Conservation (phyloP, 1,284 basidiomycete species). For the Coriolopsis trogii region DNA sequence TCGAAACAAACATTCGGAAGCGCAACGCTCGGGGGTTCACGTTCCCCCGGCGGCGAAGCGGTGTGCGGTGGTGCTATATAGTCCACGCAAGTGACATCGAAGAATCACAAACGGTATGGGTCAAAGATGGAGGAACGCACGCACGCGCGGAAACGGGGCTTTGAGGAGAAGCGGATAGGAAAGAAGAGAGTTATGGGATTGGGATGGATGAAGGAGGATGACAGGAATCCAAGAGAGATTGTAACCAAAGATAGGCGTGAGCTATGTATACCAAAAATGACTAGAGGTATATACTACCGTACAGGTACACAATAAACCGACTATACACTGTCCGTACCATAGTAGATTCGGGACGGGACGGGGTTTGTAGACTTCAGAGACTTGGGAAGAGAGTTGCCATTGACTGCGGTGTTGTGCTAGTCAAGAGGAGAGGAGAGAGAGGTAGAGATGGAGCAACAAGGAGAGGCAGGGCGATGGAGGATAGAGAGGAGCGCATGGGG, state of each 20-base stretch:
- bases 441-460: conserved; percentile 11
- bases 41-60: not conserved
- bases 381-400: not conserved
- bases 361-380: not conserved
- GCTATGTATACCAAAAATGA: conserved; percentile 25
- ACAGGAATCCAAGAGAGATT: conserved; percentile 4
- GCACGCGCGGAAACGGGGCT: no score
- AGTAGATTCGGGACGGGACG: conserved; percentile 15
- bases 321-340: conserved; percentile 28
- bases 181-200: not conserved
- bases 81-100: not conserved
- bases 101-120: not conserved
- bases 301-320: conserved; percentile 26
- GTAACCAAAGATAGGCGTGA: conserved; percentile 17
- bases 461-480: not conserved
- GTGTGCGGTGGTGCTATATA: no score
- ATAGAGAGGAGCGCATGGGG: not conserved
- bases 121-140: no score
- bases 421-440: not conserved
- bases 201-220: conserved; percentile 1
- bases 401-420: not conserved
- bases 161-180: not conserved
- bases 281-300: conserved; percentile 27
- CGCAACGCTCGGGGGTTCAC: not conserved
- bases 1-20: not conserved